phyloP scores from a whole-genome alignment of 352 stramenopile species.

The Thraustotheca clavata region DNA sequence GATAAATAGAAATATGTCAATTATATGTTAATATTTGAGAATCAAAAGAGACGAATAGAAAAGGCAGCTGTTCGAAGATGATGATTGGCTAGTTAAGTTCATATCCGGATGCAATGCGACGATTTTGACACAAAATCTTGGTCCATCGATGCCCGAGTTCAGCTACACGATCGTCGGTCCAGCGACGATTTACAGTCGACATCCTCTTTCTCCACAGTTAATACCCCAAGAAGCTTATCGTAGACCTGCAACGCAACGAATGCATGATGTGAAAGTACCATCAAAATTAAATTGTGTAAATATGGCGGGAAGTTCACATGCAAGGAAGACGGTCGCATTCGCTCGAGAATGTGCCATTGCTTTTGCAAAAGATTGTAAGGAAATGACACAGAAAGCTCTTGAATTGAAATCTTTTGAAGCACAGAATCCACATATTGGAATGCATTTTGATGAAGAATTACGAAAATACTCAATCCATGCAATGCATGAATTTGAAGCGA shows the following conservation, averaged over 20 bases:
- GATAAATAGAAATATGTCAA: too few relatives aligned
- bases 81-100: too few relatives aligned
- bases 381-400: background rate
- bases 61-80: too few relatives aligned
- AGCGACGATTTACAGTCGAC: background rate
- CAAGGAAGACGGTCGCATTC: slow-evolving; percentile 7
- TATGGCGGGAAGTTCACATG: too few relatives aligned
- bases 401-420: too few relatives aligned
- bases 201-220: background rate
- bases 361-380: slow-evolving; percentile 9
- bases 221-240: background rate
- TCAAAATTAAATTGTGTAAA: background rate
- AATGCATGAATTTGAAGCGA: background rate
- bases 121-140: too few relatives aligned
- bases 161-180: background rate
- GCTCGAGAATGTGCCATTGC: slow-evolving; percentile 4
- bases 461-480: slow-evolving; percentile 1
- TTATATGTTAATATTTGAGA: too few relatives aligned
- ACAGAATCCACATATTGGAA: background rate
- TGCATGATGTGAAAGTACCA: background rate
- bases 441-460: background rate
- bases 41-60: too few relatives aligned
- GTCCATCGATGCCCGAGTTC: background rate
- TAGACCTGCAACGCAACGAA: background rate
- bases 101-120: too few relatives aligned